Evolutionary conservation across 1,284 basidiomycete genomes (phyloP), one percentile per base, ranked within the genome.

Genomic region (Ceratobasidium sp.): DNA sequence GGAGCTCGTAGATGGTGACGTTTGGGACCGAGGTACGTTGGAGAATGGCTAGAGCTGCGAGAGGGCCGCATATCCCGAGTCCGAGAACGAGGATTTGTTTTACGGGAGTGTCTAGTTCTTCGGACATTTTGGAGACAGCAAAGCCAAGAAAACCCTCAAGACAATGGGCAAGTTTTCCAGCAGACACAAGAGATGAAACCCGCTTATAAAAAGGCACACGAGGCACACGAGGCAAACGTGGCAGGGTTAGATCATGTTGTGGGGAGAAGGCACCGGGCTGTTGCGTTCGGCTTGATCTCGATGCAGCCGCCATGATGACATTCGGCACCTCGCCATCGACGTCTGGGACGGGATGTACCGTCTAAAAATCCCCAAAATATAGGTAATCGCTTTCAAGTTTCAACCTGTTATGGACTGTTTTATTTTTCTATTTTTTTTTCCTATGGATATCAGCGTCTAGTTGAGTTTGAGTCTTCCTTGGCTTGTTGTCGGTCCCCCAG

Each of bases 1-100:
- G 37, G 29, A 74, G 49, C 56, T 74, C 74, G 43, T 58, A 74
- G 63, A 74, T 66, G 1, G 74, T 74, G 1, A 74, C 64, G 22
- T 41, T 64, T 14, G 74, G 51, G n/a, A 58, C 46, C 9, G 64
- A 51, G n/a, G 54, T 16, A 14, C 74, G 54, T 19, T 74, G 74
- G 16, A 74, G 46, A 22, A 74, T 74, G 16, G 63, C 64, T 27
- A 74, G 31, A 16, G 74, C 74, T 27, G 74, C 54, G 8, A 74
- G 68, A 31, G 68, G 68, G 9, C 68, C 68, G 24, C 56, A 72
- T 59, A 72, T 72, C 7, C 68, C 68, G 16, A 72, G 56, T 2
- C 68, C 68, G 29, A 72, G 68, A 51, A 72, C 37, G 11, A 72
- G 41, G 19, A 72, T 43, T 5, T 72, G 68, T 49, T 72, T 72